Conservation (phyloP, 2,329 filamentous ascomycete genomes). For the Aureobasidium sp. region DNA sequence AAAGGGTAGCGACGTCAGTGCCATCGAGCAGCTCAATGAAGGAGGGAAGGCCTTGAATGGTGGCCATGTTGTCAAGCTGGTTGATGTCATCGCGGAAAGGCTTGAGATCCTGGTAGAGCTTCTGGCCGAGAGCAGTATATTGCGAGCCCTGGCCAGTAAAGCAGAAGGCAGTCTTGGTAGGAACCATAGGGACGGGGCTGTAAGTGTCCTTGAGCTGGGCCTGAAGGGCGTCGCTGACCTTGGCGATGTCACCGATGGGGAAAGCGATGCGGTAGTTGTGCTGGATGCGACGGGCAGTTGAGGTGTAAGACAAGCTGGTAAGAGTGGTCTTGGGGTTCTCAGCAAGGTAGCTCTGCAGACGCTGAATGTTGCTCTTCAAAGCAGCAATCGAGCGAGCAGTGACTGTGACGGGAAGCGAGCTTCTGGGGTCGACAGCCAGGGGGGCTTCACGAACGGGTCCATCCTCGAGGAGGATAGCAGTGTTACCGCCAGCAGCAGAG, state of each 20-base stretch:
- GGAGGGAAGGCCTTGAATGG: slow-evolving; percentile 42
- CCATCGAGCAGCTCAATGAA: slow-evolving; percentile 45
- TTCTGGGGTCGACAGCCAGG: slow-evolving; percentile 38
- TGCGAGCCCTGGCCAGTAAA: slow-evolving; percentile 49
- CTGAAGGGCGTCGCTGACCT: slow-evolving; percentile 40
- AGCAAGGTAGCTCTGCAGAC: slow-evolving; percentile 41
- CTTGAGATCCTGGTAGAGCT: slow-evolving; percentile 42
- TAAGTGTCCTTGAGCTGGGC: slow-evolving; percentile 45
- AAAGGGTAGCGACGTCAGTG: slow-evolving; percentile 43
- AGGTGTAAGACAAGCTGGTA: slow-evolving; percentile 45
- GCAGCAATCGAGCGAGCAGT: slow-evolving; percentile 46
- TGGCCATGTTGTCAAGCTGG: slow-evolving; percentile 42
- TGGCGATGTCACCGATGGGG: slow-evolving; percentile 40
- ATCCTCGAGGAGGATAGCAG: slow-evolving; percentile 46
- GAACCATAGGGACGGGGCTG: slow-evolving; percentile 47
- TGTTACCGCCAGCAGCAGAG: slow-evolving; percentile 49
- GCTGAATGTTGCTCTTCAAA: slow-evolving; percentile 45
- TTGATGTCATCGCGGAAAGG: slow-evolving; percentile 45
- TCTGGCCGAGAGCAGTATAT: slow-evolving; percentile 45
- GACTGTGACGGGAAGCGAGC: slow-evolving; percentile 43
- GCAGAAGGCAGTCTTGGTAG: slow-evolving; percentile 45
- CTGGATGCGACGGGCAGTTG: slow-evolving; percentile 48
- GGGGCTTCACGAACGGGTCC: slow-evolving; percentile 39
- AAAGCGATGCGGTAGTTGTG: slow-evolving; percentile 48
- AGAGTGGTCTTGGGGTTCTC: slow-evolving; percentile 41